phyloP scores from a whole-genome alignment of 2,329 filamentous ascomycete genomes.

The Emericellopsis atlantica region DNA sequence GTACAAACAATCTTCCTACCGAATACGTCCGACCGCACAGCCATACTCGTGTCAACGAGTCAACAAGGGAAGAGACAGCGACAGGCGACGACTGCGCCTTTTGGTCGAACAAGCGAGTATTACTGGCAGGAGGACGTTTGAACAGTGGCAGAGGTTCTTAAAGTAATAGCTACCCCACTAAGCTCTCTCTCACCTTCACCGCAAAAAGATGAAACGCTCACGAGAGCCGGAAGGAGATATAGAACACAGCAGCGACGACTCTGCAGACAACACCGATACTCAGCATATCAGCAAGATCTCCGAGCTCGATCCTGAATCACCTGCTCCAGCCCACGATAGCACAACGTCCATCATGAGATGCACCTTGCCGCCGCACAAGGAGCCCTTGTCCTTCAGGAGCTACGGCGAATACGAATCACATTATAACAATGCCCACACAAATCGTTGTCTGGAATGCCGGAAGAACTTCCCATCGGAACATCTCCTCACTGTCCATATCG shows the following conservation, averaged over 20 bases:
- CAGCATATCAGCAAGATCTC: slow-evolving; percentile 37
- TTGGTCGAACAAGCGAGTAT: too few relatives aligned
- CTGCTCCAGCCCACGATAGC: slow-evolving; percentile 11
- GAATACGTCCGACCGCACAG: too few relatives aligned
- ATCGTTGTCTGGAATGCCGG: slow-evolving; percentile 73
- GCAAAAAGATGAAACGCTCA: slow-evolving; percentile 46
- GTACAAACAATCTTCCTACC: too few relatives aligned
- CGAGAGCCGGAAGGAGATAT: slow-evolving; percentile 41
- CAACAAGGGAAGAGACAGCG: too few relatives aligned
- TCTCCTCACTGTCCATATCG: slow-evolving; percentile 72
- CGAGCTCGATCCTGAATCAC: slow-evolving; percentile 38
- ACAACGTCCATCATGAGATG: slow-evolving; percentile 55
- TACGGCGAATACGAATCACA: slow-evolving; percentile 80
- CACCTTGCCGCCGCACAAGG: slow-evolving; percentile 65
- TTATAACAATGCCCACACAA: slow-evolving; percentile 68
- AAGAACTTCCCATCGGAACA: slow-evolving; percentile 82
- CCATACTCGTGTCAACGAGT: too few relatives aligned
- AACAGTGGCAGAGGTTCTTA: neutral
- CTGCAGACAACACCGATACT: slow-evolving; percentile 2
- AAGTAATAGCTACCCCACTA: slow-evolving; percentile 3
- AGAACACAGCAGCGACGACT: slow-evolving; percentile 14
- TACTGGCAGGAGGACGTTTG: too few relatives aligned
- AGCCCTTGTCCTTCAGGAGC: slow-evolving; percentile 55
- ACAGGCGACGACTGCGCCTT: too few relatives aligned
- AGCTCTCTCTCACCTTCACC: neutral